Evolutionary conservation across 1,139 yeast genomes (phyloP), one percentile per base, ranked within the genome.

Genomic region (Saccharomyces hybrid): DNA sequence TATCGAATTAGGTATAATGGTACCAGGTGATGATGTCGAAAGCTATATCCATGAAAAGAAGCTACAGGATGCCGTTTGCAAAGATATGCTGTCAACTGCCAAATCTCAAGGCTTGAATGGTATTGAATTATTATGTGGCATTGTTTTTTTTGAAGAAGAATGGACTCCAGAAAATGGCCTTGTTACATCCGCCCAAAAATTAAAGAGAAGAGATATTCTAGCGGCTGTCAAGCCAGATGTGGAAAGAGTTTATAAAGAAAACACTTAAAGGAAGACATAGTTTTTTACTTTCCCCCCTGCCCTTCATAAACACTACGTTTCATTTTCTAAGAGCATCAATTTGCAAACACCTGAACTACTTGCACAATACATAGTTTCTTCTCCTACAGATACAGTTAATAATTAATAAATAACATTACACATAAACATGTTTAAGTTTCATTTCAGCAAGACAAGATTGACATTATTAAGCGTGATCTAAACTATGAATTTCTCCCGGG

Each of bases 101-200:
- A 84, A 81, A 72, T 65, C 80, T 32, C 91, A 85, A 69, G 97
- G 96, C 9, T 79, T 95, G 63, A 78, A 73, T 57, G 96, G 97
- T 57, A 91, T 90, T 63, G 99, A 95, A 73, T 76, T 91, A 60
- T 71, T 95, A 59, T 83, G 82, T 62, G 95, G 91, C 62, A 78
- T 87, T 58, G 90, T 86, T 25, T 72, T 93, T 56, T 79, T 84
- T 57, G 91, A 87, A 63, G 91, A 85, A 52, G 99, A 93, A 75
- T 95, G 98, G 98, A 91, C 98, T 51, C 98, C 99, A 50, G 95
- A 89, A 73, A 88, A 85, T 68, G 98, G 97, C 1, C 87, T 77
- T 62, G 95, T 93, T 55, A 89, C 98, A 11, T 83, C 95, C 58
- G 99, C 99, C 31, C 98, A 91, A 75, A 95, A 95, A 74, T 79